Base-by-base conservation (phyloP, 1,284 basidiomycete species). In the Puccinia novopanici region DNA sequence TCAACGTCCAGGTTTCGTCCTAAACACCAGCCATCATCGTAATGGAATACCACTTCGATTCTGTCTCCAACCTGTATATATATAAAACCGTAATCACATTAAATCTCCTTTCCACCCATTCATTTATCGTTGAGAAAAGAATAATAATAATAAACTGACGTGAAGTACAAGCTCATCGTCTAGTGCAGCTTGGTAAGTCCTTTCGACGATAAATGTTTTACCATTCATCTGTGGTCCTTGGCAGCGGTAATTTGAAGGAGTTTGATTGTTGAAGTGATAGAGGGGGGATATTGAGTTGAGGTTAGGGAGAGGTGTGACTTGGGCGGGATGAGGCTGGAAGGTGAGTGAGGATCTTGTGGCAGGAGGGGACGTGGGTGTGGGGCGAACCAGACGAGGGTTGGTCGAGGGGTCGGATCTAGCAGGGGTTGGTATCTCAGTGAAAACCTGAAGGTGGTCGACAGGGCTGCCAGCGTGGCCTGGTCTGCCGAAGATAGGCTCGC, bases 11-110 rank as follows among this genome's bases (percentile, higher is more conserved):
- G 34, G 48, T 80, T 80, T 27, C 22, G 17, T 9, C 78, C 78
- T 52, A 80, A 40, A 55, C 78, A 80, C 78, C 78, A 80, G 30
- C 78, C 78, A 37, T 80, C 78, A 19, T 80, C 78, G 48, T 80
- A 80, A 24, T 45, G 52, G 24, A 73, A 50, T 22, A 30, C 57
- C 24, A 80, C 57, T 52, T 73, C 40, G 34, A 80, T 45, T 65
- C 78, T 54, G 37, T 80, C 70, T 13, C 78, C 78, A 3, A 80
- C 30, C 78, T 80, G 34, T 34, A 34, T 34, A 4, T 34, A 34
- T 34, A 4, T 4, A 34, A 34, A 34, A 4, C 34, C 34, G 34
- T 1, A 4, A 45, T 59, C 15, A 45, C 5, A 55, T 22, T 71
- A 22, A 54, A 42, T 37, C 12, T 19, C 37, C 2, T 13, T 19